phyloP scores from a whole-genome alignment of 1,284 basidiomycete species.

The Neotropicomus parvogracilis region DNA sequence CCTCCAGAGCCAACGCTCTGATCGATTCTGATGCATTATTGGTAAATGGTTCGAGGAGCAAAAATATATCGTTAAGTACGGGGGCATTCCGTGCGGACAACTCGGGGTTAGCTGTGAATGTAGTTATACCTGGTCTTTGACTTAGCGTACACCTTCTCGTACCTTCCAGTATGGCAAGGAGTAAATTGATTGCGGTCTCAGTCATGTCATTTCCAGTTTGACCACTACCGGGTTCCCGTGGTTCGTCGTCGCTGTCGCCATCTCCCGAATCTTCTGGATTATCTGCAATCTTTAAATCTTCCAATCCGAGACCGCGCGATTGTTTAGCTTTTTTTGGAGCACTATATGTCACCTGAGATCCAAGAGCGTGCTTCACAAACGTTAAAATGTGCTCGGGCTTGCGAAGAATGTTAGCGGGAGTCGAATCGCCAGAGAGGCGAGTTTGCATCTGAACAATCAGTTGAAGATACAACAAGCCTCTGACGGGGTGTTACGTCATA shows the following conservation, averaged over 20 bases:
- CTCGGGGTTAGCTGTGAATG: conserved; percentile 57
- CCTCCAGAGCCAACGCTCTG: conserved; percentile 64
- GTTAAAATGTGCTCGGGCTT: conserved; percentile 70
- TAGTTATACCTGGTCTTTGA: conserved; percentile 2
- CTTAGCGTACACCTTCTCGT: conserved; percentile 3
- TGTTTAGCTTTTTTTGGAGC: conserved; percentile 12
- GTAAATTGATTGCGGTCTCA: conserved; percentile 71
- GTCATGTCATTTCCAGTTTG: conserved; percentile 58
- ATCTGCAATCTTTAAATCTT: conserved; percentile 44
- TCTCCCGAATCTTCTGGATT: conserved; percentile 38
- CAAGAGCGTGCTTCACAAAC: conserved; percentile 74
- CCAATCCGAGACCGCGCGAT: conserved; percentile 32
- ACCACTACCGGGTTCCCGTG: conserved; percentile 25
- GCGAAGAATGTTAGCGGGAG: conserved; percentile 63
- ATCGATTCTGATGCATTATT: conserved; percentile 15
- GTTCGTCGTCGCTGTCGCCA: conserved; percentile 58
- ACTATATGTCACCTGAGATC: conserved; percentile 25
- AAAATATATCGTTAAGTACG: conserved; percentile 68
- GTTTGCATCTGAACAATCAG: conserved; percentile 77
- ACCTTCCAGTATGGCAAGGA: conserved; percentile 85
- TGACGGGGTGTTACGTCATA: conserved; percentile 14
- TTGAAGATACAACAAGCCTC: conserved; percentile 66
- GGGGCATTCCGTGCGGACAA: conserved; percentile 61
- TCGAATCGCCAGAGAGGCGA: conserved; percentile 51
- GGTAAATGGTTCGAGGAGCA: conserved; percentile 58